Base-by-base conservation (phyloP, 139 green algal genomes). In the Yamagishiella unicocca region DNA sequence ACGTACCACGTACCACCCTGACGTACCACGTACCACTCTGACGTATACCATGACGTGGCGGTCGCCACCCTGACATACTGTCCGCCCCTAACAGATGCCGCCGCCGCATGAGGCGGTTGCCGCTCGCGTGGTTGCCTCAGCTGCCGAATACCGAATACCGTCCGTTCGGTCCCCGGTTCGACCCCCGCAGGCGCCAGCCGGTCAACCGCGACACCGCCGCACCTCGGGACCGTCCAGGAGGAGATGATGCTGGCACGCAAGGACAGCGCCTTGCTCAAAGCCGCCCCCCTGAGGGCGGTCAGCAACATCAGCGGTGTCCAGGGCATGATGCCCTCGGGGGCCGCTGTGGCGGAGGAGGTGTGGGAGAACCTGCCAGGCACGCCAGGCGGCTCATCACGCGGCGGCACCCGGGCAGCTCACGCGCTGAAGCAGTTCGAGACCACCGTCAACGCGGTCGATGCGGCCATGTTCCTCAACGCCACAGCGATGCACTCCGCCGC, bases 301-400 rank as follows among this genome's bases (percentile, higher is more conserved):
- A 54, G 22, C 43, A 35, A 3, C 40, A 40, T 2, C 40, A 78
- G 70, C 70, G 40, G 70, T 40, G 40, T 21, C 40, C 40, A 12
- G 14, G 70, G 70, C 43, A 43, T 19, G 5, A 17, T 35, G 19
- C 25, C 70, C 3, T 40, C 40, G 8, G 70, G 8, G 2, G 38
- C 40, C 40, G 38, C 37, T 40, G 70, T 40, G 1, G 12, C 40
- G 25, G 72, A 29, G 19, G 75, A 83, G 10, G 53, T 38, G 35
- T 83, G 77, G 77, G 37, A 73, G 38, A 73, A 84, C 77, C 77
- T 84, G 29, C 77, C 77, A 0, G 77, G 77, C 25, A 84, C 77
- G 1, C 77, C 77, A 10, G 55, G 58, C 24, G 25, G 42, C 40
- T 84, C 77, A 1, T 31, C 38, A 24, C 55, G 54, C 14, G 77